phyloP scores from a whole-genome alignment of 176 grass and related monocot species.

The Triticum monococcum region DNA sequence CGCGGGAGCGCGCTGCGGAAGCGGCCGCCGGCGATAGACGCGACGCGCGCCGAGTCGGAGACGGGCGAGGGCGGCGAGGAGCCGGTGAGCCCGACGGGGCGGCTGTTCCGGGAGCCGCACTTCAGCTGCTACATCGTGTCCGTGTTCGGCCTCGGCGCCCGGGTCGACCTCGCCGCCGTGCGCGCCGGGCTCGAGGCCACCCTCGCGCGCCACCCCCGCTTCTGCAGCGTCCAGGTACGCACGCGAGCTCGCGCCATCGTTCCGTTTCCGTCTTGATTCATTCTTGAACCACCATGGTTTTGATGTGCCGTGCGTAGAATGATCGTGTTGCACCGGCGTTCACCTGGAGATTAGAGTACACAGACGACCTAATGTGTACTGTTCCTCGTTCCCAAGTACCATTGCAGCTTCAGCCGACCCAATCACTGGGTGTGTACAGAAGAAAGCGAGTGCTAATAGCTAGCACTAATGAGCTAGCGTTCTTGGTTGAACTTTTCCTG shows the following conservation, averaged over 20 bases:
- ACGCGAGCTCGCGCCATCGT: neutral
- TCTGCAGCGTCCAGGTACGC: conserved; percentile 78
- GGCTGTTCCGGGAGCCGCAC: conserved; percentile 56
- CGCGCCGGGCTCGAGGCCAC: conserved; percentile 53
- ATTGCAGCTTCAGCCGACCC: no score
- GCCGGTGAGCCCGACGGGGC: conserved; percentile 73
- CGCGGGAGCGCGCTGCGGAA: conserved; percentile 26
- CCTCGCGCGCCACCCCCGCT: conserved; percentile 69
- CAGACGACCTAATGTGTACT: neutral
- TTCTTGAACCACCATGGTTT: no score
- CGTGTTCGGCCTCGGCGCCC: conserved; percentile 42
- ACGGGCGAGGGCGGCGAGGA: neutral
- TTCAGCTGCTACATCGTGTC: conserved; percentile 68
- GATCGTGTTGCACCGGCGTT: neutral
- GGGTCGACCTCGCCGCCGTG: conserved; percentile 39
- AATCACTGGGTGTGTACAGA: no score
- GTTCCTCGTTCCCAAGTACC: neutral
- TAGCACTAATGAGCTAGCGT: no score
- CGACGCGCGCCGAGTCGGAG: neutral
- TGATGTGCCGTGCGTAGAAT: neutral
- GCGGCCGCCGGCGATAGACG: conserved; percentile 24
- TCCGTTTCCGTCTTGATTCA: neutral
- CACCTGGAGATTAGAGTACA: neutral
- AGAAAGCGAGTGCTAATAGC: no score
- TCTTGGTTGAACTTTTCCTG: no score